Evolutionary conservation across 441 rosid genomes (phyloP).

Genomic region (Hura crepitans): DNA sequence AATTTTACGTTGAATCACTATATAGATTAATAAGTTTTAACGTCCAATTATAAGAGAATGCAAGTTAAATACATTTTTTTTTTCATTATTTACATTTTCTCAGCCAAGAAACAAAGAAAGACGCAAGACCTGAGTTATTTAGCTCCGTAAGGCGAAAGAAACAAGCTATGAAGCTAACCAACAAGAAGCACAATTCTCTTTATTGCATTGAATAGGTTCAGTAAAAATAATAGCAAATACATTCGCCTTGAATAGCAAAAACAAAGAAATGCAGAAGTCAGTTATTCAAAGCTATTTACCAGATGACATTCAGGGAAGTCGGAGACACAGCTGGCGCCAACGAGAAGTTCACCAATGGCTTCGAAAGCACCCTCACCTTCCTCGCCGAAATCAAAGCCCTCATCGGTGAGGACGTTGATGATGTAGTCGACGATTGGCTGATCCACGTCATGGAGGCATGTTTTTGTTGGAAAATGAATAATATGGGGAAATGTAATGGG

Average conservation of each 20-base stretch:
- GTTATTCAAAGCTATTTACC: constrained; percentile 32
- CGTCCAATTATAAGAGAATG: neutral
- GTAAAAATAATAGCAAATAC: neutral
- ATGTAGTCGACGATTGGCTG: constrained; percentile 91
- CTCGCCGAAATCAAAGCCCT: constrained; percentile 90
- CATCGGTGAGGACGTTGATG: constrained; percentile 94
- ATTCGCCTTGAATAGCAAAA: neutral
- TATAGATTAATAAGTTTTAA: neutral
- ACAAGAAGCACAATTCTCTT: neutral
- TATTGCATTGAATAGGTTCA: too few relatives aligned
- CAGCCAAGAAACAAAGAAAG: neutral
- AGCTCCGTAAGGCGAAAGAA: neutral
- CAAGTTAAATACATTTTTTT: neutral
- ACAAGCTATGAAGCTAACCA: too few relatives aligned
- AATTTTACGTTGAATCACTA: too few relatives aligned
- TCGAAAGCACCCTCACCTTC: constrained; percentile 92
- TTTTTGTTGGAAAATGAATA: too few relatives aligned
- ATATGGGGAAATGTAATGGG: too few relatives aligned
- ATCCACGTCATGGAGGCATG: constrained; percentile 72
- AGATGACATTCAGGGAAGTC: constrained; percentile 67
- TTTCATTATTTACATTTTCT: neutral
- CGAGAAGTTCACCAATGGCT: constrained; percentile 87
- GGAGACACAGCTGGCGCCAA: constrained; percentile 76
- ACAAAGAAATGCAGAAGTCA: neutral
- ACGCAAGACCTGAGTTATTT: neutral